These are phyloP conservation scores for Mucor velutinosus DNA, from an alignment of 371 early-diverging fungal species.

Conservation along the genomic window DNA sequence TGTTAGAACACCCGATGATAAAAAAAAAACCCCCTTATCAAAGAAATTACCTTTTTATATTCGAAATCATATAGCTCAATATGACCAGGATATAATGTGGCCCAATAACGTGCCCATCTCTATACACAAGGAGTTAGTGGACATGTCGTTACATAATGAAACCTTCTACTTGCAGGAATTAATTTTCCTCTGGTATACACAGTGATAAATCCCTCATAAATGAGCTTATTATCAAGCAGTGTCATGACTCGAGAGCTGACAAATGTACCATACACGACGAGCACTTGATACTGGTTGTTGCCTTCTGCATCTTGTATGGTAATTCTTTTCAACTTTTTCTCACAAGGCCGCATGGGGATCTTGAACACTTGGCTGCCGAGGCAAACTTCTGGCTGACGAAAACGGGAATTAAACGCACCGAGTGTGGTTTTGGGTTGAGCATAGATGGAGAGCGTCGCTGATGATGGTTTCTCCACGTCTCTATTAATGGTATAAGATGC, in stretches of 20 bases:
- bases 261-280: constrained; percentile 41
- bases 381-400: constrained; percentile 24
- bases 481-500: constrained; percentile 13
- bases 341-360: constrained; percentile 27
- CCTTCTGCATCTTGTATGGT: constrained; percentile 18
- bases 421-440: constrained; percentile 29
- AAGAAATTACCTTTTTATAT: constrained; percentile 37
- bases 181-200: constrained; percentile 42
- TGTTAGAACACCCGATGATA: not conserved
- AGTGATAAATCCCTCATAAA: constrained; percentile 43
- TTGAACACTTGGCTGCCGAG: constrained; percentile 36
- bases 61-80: constrained; percentile 52
- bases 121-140: not conserved
- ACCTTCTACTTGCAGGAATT: constrained; percentile 37
- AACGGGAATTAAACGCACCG: constrained; percentile 21
- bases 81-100: constrained; percentile 32
- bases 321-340: constrained; percentile 39
- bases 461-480: constrained; percentile 33
- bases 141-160: not conserved
- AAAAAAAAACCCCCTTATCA: not conserved
- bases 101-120: constrained; percentile 54
- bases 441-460: constrained; percentile 28
- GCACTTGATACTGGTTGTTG: constrained; percentile 31
- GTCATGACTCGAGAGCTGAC: constrained; percentile 36
- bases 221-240: constrained; percentile 28